Evolutionary conservation across 768 basidiomycete species (phyloP).

Genomic region (Mycena haematopus): DNA sequence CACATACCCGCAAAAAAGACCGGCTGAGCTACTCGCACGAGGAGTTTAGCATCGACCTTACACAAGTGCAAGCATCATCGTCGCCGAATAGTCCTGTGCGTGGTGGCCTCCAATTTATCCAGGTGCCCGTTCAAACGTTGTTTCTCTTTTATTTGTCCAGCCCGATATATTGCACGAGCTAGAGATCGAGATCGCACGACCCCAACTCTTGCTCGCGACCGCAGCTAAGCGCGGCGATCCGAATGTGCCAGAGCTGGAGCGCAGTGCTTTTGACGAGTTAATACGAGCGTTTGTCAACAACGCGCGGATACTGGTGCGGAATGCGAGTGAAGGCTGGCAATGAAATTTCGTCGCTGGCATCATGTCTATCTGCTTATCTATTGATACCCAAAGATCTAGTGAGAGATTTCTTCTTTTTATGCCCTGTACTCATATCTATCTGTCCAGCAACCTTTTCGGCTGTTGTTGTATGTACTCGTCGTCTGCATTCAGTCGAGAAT

Average conservation of each 20-base stretch:
- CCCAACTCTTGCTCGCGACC: slow-evolving; percentile 72
- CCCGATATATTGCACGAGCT: slow-evolving; percentile 80
- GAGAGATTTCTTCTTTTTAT: slow-evolving; percentile 1
- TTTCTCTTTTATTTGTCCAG: slow-evolving; percentile 39
- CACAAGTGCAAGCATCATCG: slow-evolving; percentile 77
- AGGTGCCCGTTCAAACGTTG: slow-evolving; percentile 1
- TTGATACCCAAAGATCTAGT: neutral
- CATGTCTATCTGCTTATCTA: neutral
- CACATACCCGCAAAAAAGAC: slow-evolving; percentile 80
- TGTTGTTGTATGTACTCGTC: neutral
- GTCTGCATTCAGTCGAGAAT: neutral
- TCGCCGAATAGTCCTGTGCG: slow-evolving; percentile 58
- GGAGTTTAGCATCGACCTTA: slow-evolving; percentile 91
- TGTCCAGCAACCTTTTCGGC: neutral
- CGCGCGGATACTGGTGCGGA: slow-evolving; percentile 85
- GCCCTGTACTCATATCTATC: neutral
- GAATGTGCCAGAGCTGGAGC: slow-evolving; percentile 65
- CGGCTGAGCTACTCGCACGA: slow-evolving; percentile 93
- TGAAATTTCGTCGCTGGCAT: neutral
- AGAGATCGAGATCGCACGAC: slow-evolving; percentile 84
- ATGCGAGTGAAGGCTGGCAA: slow-evolving; percentile 45
- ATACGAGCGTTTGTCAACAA: slow-evolving; percentile 94
- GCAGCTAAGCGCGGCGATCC: slow-evolving; percentile 73
- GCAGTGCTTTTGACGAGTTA: slow-evolving; percentile 86
- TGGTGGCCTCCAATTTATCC: slow-evolving; percentile 18